phyloP scores from a whole-genome alignment of 23 red algal species.

The Gracilaria domingensis region DNA sequence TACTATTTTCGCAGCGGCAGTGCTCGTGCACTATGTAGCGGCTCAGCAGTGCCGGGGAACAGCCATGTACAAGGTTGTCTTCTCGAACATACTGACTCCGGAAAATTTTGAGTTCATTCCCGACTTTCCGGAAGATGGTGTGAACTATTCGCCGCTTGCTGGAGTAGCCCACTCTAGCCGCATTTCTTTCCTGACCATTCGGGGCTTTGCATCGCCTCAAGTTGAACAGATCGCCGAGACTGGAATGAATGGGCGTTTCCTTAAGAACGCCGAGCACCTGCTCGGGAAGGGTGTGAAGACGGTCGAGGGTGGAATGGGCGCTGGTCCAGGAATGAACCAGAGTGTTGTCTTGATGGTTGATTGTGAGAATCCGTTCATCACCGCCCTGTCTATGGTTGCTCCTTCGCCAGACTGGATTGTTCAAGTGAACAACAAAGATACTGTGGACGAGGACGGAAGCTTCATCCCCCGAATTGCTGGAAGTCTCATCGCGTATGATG shows the following conservation, averaged over 20 bases:
- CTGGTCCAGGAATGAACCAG: background rate
- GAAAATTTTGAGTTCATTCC: conserved; percentile 24
- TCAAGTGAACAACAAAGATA: conserved; percentile 47
- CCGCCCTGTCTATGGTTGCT: conserved; percentile 48
- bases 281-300: background rate
- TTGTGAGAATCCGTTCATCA: conserved; percentile 59
- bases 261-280: conserved; percentile 16
- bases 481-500: conserved; percentile 51
- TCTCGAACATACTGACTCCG: conserved; percentile 39
- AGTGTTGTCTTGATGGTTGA: conserved; percentile 14
- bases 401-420: conserved; percentile 73
- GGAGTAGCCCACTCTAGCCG: conserved; percentile 59
- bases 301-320: background rate
- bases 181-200: conserved; percentile 43
- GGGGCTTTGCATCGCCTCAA: conserved; percentile 35
- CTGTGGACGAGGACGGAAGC: background rate
- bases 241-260: conserved; percentile 32
- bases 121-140: conserved; percentile 30
- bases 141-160: conserved; percentile 43
- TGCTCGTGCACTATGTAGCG: background rate
- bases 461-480: conserved; percentile 27
- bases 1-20: background rate
- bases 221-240: conserved; percentile 59
- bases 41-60: conserved; percentile 14
- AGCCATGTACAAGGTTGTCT: conserved; percentile 51